phyloP scores from a whole-genome alignment of 176 grass and related monocot species.

The Elaeis guineensis region DNA sequence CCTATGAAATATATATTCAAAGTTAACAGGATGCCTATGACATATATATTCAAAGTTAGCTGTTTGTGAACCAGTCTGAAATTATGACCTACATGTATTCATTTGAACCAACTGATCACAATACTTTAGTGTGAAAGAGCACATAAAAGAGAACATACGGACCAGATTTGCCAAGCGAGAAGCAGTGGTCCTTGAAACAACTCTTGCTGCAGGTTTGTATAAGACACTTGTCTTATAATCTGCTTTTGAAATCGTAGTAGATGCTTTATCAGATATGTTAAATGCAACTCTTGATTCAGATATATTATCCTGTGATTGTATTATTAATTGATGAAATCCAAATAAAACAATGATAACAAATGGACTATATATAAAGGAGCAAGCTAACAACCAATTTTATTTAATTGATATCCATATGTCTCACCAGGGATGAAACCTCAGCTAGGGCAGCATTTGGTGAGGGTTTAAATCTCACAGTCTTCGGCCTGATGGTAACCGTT shows the following conservation, averaged over 20 bases:
- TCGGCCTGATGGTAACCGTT: constrained; percentile 17
- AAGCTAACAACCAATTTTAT: too few species aligned
- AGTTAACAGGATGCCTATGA: too few species aligned
- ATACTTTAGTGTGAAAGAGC: too few species aligned
- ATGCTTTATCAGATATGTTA: too few species aligned
- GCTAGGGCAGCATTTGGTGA: constrained; percentile 9
- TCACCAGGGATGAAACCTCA: not conserved
- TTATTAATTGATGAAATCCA: too few species aligned
- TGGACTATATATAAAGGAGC: too few species aligned
- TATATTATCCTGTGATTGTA: constrained; percentile 7
- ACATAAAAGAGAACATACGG: not conserved
- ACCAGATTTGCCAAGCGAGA: constrained; percentile 16
- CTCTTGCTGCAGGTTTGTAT: constrained; percentile 18
- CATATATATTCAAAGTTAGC: too few species aligned
- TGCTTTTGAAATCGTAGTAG: not conserved
- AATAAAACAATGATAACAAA: too few species aligned
- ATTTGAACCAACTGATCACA: too few species aligned
- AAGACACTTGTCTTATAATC: constrained; percentile 11
- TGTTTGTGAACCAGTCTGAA: too few species aligned
- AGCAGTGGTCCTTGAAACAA: constrained; percentile 10
- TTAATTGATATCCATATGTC: constrained; percentile 8
- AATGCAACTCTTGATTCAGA: constrained; percentile 5
- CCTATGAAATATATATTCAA: too few species aligned
- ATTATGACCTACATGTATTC: too few species aligned
- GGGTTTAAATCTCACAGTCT: constrained; percentile 16